Evolutionary conservation across 1,284 basidiomycete genomes (phyloP).

Genomic region (Cronartium ribicola): DNA sequence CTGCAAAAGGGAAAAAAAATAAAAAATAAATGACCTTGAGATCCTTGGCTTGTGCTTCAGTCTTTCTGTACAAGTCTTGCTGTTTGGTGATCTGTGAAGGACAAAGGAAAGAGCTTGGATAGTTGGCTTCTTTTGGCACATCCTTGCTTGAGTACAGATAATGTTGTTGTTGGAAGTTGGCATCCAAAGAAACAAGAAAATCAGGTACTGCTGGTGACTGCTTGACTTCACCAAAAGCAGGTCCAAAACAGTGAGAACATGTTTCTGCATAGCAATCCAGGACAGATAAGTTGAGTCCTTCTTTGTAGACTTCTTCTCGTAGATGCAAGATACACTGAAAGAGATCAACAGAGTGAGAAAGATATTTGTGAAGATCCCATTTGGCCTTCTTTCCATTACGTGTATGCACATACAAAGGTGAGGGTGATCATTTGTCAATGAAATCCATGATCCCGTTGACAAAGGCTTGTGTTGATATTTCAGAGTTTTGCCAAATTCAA

Average conservation of each 20-base stretch:
- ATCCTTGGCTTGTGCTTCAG: background rate
- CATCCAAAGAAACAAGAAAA: constrained; percentile 17
- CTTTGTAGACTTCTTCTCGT: background rate
- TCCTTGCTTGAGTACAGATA: constrained; percentile 1
- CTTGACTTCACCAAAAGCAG: background rate
- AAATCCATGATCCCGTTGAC: background rate
- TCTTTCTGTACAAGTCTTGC: background rate
- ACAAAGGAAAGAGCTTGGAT: constrained; percentile 3
- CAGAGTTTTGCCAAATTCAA: constrained; percentile 7
- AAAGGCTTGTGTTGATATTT: background rate
- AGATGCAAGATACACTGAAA: background rate
- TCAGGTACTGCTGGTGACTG: background rate
- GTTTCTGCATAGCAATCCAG: background rate
- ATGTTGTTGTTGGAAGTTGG: constrained; percentile 31
- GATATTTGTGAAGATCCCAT: background rate
- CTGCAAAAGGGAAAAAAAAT: background rate
- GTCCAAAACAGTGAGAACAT: constrained; percentile 16
- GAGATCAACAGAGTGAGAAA: background rate
- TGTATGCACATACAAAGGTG: background rate
- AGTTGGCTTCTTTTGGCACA: constrained; percentile 9
- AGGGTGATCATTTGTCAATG: background rate
- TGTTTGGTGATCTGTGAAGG: constrained; percentile 7
- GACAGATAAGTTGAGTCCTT: background rate
- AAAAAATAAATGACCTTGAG: background rate
- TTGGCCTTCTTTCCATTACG: background rate